Evolutionary conservation across 805 yeast genomes (phyloP).

Genomic region (Starmerella sirachaensis): DNA sequence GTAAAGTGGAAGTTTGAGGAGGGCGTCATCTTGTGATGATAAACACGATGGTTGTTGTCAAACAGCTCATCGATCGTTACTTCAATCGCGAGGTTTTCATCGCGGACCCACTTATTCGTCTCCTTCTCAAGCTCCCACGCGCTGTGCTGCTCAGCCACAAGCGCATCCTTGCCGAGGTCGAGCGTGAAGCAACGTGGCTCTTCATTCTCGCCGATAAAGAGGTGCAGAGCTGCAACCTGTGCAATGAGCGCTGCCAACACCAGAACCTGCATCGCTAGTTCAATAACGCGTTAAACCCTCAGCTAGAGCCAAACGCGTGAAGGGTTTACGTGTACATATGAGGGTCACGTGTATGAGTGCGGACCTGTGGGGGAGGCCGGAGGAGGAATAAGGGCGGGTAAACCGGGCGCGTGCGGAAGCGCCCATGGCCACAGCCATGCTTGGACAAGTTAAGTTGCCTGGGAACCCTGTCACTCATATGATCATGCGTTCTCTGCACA

Average conservation of each 20-base stretch:
- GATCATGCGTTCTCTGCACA: no score
- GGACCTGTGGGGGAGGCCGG: no score
- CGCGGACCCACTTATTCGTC: constrained; percentile 40
- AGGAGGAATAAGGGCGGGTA: no score
- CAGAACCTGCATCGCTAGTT: no score
- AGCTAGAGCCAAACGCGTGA: no score
- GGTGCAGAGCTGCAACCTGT: constrained; percentile 46
- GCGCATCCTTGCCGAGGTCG: constrained; percentile 63
- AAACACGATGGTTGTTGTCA: constrained; percentile 71
- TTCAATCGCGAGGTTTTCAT: constrained; percentile 43
- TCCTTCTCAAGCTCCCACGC: constrained; percentile 48
- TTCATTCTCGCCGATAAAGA: constrained; percentile 66
- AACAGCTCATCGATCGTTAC: constrained; percentile 72
- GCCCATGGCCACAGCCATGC: no score
- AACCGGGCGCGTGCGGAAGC: no score
- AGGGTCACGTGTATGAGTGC: no score
- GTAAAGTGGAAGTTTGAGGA: constrained; percentile 67
- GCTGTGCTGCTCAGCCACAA: constrained; percentile 63
- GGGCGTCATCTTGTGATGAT: constrained; percentile 48
- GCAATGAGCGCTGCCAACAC: constrained; percentile 3
- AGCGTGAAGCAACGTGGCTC: constrained; percentile 68
- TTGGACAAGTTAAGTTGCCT: no score
- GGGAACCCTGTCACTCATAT: no score
- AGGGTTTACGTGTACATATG: no score
- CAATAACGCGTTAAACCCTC: no score